A percentile compares a stretch with the other conserved stretches of the same genome.
These are phyloP conservation scores for Aspergillus sp. DNA, from an alignment of 2,329 filamentous ascomycete genomes.

Conservation along the genomic window DNA sequence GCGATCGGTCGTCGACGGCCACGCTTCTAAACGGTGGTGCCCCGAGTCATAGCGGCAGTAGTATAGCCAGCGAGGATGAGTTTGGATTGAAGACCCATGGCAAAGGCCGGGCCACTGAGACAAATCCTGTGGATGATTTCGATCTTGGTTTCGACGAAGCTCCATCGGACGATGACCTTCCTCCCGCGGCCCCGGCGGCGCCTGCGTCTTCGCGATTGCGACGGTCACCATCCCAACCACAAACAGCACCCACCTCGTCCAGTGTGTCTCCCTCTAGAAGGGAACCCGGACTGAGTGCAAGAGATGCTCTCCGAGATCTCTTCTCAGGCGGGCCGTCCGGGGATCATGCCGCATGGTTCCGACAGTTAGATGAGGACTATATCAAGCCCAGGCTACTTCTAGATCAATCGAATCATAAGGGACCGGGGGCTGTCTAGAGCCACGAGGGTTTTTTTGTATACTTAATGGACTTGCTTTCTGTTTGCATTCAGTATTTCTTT, in stretches of 20 bases:
- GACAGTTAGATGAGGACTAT: constrained; percentile 89
- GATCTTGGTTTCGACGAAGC: constrained; percentile 36
- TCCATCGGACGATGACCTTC: constrained; percentile 54
- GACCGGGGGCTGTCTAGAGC: constrained; percentile 32
- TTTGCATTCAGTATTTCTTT: constrained; percentile 7
- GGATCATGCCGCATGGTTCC: constrained; percentile 85
- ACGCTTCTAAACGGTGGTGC: constrained; percentile 44
- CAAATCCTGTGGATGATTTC: constrained; percentile 28
- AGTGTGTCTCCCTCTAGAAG: constrained; percentile 26
- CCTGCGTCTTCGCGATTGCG: constrained; percentile 23
- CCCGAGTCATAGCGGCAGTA: constrained; percentile 41
- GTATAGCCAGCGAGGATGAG: constrained; percentile 45
- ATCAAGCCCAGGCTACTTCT: constrained; percentile 88
- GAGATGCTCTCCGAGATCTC: constrained; percentile 73
- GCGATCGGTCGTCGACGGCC: constrained; percentile 41
- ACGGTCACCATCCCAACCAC: constrained; percentile 33
- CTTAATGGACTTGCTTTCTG: background rate
- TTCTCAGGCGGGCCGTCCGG: constrained; percentile 67
- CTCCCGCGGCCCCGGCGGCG: constrained; percentile 39
- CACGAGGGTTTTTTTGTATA: background rate
- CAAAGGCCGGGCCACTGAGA: constrained; percentile 37
- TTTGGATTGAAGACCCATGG: constrained; percentile 37
- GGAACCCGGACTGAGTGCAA: constrained; percentile 57
- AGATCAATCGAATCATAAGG: constrained; percentile 56
- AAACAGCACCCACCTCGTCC: constrained; percentile 13